Percentiles rank a stretch among this genome's conserved stretches.
phyloP scores from a whole-genome alignment of 768 basidiomycete genomes.

The Lanmaoa pseudosensibilis region DNA sequence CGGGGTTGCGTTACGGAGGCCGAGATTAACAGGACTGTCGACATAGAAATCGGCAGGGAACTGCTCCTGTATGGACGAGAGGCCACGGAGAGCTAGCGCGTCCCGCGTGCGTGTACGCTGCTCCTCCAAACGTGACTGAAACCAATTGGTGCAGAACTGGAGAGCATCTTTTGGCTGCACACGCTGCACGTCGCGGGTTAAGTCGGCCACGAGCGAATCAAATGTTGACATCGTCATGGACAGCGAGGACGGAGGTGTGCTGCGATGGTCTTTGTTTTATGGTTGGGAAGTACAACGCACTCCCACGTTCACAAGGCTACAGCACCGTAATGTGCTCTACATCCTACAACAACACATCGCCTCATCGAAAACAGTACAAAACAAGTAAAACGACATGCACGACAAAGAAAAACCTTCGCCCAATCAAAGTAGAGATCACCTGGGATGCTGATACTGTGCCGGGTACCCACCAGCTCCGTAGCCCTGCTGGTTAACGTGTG shows the following conservation, averaged over 20 bases:
- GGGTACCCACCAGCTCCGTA: conserved; percentile 30
- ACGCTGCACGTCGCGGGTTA: conserved; percentile 82
- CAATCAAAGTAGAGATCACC: conserved; percentile 13
- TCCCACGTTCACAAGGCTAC: conserved; percentile 28
- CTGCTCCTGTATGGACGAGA: conserved; percentile 48
- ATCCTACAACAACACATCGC: conserved; percentile 5
- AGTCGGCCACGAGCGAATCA: conserved; percentile 76
- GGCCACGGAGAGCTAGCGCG: conserved; percentile 48
- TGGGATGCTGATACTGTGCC: conserved; percentile 34
- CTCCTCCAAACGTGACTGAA: conserved; percentile 83
- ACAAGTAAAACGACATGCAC: neutral
- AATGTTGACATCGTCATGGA: conserved; percentile 61
- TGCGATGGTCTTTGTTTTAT: conserved; percentile 7
- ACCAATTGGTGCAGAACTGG: conserved; percentile 94
- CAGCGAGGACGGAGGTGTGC: conserved; percentile 1
- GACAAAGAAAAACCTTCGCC: neutral
- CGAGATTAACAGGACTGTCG: conserved; percentile 46
- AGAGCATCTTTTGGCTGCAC: conserved; percentile 88
- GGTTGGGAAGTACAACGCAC: conserved; percentile 12
- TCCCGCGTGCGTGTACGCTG: conserved; percentile 76
- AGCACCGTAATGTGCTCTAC: neutral
- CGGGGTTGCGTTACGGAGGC: conserved; percentile 33
- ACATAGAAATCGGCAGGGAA: conserved; percentile 59
- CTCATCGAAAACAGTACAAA: conserved; percentile 14
- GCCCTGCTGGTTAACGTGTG: conserved; percentile 31